Percentiles rank a stretch among this genome's conserved stretches.
phyloP scores from a whole-genome alignment of 192 early-diverging fungal genomes.

The Umbelopsis isabellina region DNA sequence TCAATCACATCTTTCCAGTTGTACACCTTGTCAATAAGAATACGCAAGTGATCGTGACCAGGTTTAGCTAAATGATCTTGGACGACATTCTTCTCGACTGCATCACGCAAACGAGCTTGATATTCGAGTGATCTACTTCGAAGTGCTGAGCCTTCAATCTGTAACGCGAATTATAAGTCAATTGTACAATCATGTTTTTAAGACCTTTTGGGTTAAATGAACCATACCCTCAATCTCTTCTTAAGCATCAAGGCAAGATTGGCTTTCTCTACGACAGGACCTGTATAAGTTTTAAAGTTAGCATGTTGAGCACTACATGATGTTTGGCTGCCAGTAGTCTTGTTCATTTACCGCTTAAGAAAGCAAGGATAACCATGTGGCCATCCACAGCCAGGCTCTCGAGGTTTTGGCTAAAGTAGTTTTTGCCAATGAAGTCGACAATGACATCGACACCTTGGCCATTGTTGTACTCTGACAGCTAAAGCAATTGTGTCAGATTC shows the following conservation, averaged over 20 bases:
- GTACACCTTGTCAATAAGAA: conserved; percentile 63
- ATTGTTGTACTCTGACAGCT: conserved; percentile 54
- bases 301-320: neutral
- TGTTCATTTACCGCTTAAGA: conserved; percentile 55
- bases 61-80: conserved; percentile 44
- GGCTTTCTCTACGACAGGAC: conserved; percentile 45
- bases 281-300: conserved; percentile 18
- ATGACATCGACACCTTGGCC: conserved; percentile 73
- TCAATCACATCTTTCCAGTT: conserved; percentile 68
- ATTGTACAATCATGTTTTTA: neutral
- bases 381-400: conserved; percentile 67
- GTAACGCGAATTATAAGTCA: neutral
- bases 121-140: conserved; percentile 67
- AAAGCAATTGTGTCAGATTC: too few species aligned
- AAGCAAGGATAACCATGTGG: conserved; percentile 72
- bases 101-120: conserved; percentile 55
- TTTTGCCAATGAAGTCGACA: conserved; percentile 73
- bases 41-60: conserved; percentile 43
- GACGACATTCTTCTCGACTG: conserved; percentile 58
- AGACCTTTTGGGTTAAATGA: neutral
- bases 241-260: conserved; percentile 57
- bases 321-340: neutral
- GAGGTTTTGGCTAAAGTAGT: conserved; percentile 56
- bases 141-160: conserved; percentile 73
- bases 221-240: conserved; percentile 59